Percentiles rank a stretch among this genome's conserved stretches.
Conservation (phyloP, 2,329 filamentous ascomycete species). For the Pyrenophora tritici-repentis region DNA sequence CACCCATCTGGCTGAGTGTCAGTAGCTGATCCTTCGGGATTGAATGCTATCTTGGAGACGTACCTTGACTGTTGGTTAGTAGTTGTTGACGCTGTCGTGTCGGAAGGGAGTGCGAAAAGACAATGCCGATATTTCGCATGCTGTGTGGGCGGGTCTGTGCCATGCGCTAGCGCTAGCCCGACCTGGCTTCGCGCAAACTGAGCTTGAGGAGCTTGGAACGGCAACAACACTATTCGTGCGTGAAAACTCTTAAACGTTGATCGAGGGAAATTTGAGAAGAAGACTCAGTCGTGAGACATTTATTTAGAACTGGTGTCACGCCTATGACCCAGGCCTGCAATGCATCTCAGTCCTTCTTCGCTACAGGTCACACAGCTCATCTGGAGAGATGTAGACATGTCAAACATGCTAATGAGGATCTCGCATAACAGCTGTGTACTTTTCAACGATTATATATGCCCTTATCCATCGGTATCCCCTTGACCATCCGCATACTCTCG, state of each 20-base stretch:
- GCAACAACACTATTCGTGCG: too few relatives aligned
- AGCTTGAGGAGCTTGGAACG: neutral
- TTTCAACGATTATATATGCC: neutral
- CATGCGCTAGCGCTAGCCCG: slow-evolving; percentile 1
- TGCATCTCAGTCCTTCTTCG: too few relatives aligned
- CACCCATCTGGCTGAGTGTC: slow-evolving; percentile 76
- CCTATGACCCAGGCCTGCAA: too few relatives aligned
- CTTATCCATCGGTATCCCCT: slow-evolving; percentile 30
- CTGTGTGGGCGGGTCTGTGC: slow-evolving; percentile 25
- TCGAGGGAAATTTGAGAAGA: neutral
- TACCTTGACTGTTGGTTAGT: slow-evolving; percentile 48
- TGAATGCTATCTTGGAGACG: slow-evolving; percentile 5
- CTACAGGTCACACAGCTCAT: too few relatives aligned
- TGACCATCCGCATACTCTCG: slow-evolving; percentile 38
- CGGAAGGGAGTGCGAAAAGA: slow-evolving; percentile 17
- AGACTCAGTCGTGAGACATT: too few relatives aligned
- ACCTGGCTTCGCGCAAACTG: slow-evolving; percentile 1
- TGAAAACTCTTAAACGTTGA: too few relatives aligned
- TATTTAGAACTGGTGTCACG: too few relatives aligned
- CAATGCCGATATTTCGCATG: slow-evolving; percentile 29
- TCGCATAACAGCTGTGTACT: too few relatives aligned
- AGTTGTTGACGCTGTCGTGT: slow-evolving; percentile 38
- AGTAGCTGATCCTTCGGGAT: slow-evolving; percentile 17
- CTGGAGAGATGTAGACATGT: too few relatives aligned
- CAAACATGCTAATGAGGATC: too few relatives aligned